Percentiles rank a stretch among this genome's conserved stretches.
Conservation (phyloP, 2,329 filamentous ascomycete genomes). For the Aspergillus sp. region DNA sequence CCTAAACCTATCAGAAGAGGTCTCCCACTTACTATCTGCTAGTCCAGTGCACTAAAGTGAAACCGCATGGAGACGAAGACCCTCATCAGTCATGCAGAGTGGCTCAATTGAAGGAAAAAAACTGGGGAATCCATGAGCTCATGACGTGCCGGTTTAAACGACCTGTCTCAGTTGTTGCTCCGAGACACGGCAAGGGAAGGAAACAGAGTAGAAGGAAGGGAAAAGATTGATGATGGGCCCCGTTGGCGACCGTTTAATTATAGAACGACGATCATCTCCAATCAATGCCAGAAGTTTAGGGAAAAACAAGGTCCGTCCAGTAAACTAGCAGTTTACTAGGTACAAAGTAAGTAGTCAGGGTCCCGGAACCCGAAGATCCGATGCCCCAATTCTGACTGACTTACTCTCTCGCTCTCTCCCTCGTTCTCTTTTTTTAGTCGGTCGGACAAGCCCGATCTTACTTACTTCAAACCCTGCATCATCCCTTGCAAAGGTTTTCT, state of each 20-base stretch:
- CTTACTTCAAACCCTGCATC: too few species aligned
- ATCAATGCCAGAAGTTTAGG: background rate
- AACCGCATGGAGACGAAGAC: conserved; percentile 9
- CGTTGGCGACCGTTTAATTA: background rate
- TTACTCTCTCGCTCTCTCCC: too few species aligned
- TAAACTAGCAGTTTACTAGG: too few species aligned
- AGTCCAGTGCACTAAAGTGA: conserved; percentile 8
- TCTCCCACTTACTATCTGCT: background rate
- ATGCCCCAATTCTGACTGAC: background rate
- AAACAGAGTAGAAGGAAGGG: background rate
- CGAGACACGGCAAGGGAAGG: background rate
- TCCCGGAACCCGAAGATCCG: background rate
- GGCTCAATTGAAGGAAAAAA: background rate
- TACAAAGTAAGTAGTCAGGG: too few species aligned
- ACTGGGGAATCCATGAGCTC: background rate
- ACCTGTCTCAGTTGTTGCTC: background rate
- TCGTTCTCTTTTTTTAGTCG: background rate
- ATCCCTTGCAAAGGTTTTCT: too few species aligned
- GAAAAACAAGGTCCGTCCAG: too few species aligned
- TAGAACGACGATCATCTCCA: background rate
- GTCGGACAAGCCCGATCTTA: background rate
- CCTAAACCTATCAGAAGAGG: conserved; percentile 11
- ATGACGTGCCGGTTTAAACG: background rate
- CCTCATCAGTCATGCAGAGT: background rate
- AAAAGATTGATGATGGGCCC: too few species aligned